phyloP scores from a whole-genome alignment of 805 yeast genomes.

The Ogataea polymorpha region DNA sequence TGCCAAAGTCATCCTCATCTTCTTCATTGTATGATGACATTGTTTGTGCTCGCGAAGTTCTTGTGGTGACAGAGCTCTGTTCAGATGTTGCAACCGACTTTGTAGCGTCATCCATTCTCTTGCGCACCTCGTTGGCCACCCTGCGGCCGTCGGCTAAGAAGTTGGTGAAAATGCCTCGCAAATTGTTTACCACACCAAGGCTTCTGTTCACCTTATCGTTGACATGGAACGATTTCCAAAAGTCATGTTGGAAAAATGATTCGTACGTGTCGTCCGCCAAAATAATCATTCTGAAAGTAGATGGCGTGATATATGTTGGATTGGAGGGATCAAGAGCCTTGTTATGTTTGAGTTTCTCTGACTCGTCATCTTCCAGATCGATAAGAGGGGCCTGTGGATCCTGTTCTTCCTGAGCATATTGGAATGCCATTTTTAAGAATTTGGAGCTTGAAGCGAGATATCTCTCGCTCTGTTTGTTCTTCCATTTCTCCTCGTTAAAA shows the following conservation, averaged over 20 bases:
- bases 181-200: conserved; percentile 44
- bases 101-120: conserved; percentile 77
- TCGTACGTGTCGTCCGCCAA: conserved; percentile 94
- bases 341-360: conserved; percentile 51
- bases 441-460: conserved; percentile 84
- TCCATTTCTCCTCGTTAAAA: conserved; percentile 61
- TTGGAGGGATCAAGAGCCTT: conserved; percentile 79
- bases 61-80: conserved; percentile 17
- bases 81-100: conserved; percentile 16
- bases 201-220: conserved; percentile 46
- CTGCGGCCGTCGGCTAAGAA: conserved; percentile 88
- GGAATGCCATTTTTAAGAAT: conserved; percentile 84
- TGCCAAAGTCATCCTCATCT: conserved; percentile 37
- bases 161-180: conserved; percentile 88
- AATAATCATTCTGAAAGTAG: conserved; percentile 92
- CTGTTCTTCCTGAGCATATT: conserved; percentile 76
- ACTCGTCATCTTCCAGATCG: conserved; percentile 39
- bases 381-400: conserved; percentile 40
- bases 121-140: conserved; percentile 85
- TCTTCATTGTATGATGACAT: conserved; percentile 21
- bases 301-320: conserved; percentile 70
- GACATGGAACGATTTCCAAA: conserved; percentile 66
- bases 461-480: conserved; percentile 66
- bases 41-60: conserved; percentile 22
- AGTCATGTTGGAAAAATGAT: conserved; percentile 67